Base-by-base conservation (phyloP, 2,329 filamentous ascomycete species). In the Chaetomium sp. region DNA sequence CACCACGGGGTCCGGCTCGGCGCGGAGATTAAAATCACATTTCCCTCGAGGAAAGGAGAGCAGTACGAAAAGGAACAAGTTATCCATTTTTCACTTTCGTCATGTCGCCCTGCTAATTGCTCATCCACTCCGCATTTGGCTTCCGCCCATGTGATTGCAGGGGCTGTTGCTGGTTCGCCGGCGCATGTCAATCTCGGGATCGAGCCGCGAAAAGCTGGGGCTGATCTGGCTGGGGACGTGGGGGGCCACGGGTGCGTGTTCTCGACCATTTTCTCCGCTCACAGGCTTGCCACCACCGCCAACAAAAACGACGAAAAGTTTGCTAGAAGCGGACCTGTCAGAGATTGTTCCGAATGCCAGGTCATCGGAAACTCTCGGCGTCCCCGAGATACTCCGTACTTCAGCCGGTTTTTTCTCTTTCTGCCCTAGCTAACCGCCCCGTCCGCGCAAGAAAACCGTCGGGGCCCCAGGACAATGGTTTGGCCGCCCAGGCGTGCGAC, bases 71-170 rank as follows among this genome's bases (percentile, higher is more conserved):
- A 19, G 38, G n/a, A n/a, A n/a, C n/a, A n/a, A n/a, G n/a, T n/a
- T 42, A 21, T 33, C 16, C 19, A 51, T 51, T 63, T 65, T 21
- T 57, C 27, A 2, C 12, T 66, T 59, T 57, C 21, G 47, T 54
- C 63, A 60, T 59, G 45, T 58, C 23, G 51, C 27, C 31, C 29
- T 21, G n/a, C 5, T 47, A 5, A 21, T 7, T 56, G 55, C 19
- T 49, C 57, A 42, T 62, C 50, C 59, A 65, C 63, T 64, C 60
- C 38, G 42, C 54, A 58, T 47, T 61, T 45, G 54, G 25, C n/a
- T 23, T 23, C 47, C 62, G 33, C 54, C 67, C 68, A 71, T 68
- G 68, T 70, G 70, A 70, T 67, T 38, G 45, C 57, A 69, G 66
- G 62, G 60, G 60, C 38, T 53, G 60, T 29, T 33, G 58, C 54